These are phyloP conservation scores for Taphrina betulina DNA, from an alignment of 1,139 yeast genomes.

Conservation along the genomic window DNA sequence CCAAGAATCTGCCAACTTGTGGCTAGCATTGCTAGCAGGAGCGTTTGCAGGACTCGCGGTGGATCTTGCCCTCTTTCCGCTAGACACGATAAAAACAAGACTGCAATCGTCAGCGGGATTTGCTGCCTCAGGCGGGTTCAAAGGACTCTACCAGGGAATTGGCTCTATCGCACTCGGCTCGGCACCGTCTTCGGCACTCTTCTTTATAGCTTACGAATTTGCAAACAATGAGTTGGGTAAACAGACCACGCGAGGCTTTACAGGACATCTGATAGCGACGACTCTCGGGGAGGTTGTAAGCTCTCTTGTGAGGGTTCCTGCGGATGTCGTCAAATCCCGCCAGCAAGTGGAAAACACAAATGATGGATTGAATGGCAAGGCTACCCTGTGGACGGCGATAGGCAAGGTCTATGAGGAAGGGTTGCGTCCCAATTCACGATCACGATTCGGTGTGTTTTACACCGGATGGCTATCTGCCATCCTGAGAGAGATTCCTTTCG, in stretches of 20 bases:
- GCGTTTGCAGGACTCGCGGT: slow-evolving; percentile 96
- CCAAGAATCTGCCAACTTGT: too few species aligned
- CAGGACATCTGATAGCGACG: slow-evolving; percentile 54
- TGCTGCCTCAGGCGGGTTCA: slow-evolving; percentile 86
- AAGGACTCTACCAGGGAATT: slow-evolving; percentile 83
- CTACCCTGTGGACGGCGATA: slow-evolving; percentile 14
- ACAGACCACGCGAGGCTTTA: slow-evolving; percentile 1
- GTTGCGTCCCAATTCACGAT: slow-evolving; percentile 4
- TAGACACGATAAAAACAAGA: slow-evolving; percentile 90
- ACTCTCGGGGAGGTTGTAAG: slow-evolving; percentile 90
- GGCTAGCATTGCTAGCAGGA: slow-evolving; percentile 49
- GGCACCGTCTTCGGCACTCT: slow-evolving; percentile 82
- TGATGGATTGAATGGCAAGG: slow-evolving; percentile 52
- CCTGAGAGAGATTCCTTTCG: slow-evolving; percentile 92
- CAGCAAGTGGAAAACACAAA: slow-evolving; percentile 59
- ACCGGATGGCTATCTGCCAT: slow-evolving; percentile 93
- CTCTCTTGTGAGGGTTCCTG: slow-evolving; percentile 90
- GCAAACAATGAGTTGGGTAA: not conserved
- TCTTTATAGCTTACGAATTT: slow-evolving; percentile 84
- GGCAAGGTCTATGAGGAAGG: slow-evolving; percentile 20
- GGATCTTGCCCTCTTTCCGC: slow-evolving; percentile 91
- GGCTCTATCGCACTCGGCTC: slow-evolving; percentile 94
- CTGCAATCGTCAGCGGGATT: slow-evolving; percentile 95
- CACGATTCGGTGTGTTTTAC: slow-evolving; percentile 71
- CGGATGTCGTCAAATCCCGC: slow-evolving; percentile 92